These are phyloP conservation scores for Trichoderma hamatum DNA, from an alignment of 2,329 filamentous ascomycete species.

Conservation along the genomic window DNA sequence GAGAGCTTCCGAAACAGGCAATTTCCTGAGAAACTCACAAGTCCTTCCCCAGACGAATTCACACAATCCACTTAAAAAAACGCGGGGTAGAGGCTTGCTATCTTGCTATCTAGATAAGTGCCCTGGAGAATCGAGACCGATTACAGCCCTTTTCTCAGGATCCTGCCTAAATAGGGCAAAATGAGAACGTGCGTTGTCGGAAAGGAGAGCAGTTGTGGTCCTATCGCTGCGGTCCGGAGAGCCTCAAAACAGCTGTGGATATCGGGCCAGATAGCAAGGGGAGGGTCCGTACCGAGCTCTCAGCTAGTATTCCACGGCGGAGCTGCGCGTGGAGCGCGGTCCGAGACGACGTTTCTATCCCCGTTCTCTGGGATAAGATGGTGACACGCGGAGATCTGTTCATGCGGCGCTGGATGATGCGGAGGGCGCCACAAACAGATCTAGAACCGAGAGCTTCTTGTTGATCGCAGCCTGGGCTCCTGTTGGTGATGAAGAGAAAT, in stretches of 20 bases:
- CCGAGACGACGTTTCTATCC: not conserved
- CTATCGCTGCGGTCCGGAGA: conserved; percentile 18
- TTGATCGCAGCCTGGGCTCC: not conserved
- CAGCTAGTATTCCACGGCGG: not conserved
- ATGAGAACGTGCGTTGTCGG: not conserved
- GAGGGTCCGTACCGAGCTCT: not conserved
- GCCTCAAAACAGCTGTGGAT: conserved; percentile 1
- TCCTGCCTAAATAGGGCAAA: conserved; percentile 1
- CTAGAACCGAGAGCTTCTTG: not conserved
- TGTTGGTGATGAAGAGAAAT: not conserved
- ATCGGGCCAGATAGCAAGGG: conserved; percentile 4
- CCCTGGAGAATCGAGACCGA: not conserved
- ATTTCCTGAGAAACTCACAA: conserved; percentile 9
- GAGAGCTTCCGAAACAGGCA: not conserved
- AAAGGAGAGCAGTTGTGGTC: not conserved
- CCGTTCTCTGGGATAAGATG: conserved; percentile 10
- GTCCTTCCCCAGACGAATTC: not conserved
- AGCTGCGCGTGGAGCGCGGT: conserved; percentile 13
- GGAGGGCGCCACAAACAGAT: not conserved
- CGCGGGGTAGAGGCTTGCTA: conserved; percentile 14
- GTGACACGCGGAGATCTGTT: not conserved
- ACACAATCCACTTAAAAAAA: conserved; percentile 5
- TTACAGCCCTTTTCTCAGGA: not conserved
- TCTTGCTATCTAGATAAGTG: conserved; percentile 17
- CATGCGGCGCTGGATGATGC: not conserved